Evolutionary conservation across 1,284 basidiomycete species (phyloP).

Genomic region (Trametes hirsuta): DNA sequence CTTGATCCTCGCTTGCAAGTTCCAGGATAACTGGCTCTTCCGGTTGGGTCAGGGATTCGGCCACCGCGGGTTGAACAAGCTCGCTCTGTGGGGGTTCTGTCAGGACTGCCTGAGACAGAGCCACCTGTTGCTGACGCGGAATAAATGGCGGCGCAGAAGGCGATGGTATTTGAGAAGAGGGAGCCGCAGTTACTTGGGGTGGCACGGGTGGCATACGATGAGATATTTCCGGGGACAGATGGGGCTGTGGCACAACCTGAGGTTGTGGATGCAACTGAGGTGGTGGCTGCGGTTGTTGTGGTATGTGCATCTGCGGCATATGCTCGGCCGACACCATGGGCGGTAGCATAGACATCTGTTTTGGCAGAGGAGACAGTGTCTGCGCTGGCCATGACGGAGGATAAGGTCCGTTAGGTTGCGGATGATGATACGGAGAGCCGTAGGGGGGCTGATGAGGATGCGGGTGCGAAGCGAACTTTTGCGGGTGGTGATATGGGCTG

Average conservation of each 20-base stretch:
- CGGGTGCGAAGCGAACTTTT: slow-evolving; percentile 34
- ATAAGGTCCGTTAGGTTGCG: slow-evolving; percentile 34
- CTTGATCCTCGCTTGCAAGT: not conserved
- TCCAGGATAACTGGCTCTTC: not conserved
- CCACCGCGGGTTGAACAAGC: not conserved
- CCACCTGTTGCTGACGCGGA: not conserved
- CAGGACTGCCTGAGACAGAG: not conserved
- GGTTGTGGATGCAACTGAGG: slow-evolving; percentile 7
- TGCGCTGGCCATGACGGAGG: slow-evolving; percentile 32
- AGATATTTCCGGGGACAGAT: slow-evolving; percentile 7
- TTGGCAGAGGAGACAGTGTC: slow-evolving; percentile 40
- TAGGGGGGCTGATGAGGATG: slow-evolving; percentile 35
- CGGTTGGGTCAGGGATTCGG: not conserved
- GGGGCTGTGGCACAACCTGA: slow-evolving; percentile 5
- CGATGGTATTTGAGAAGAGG: slow-evolving; percentile 1
- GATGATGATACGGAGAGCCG: slow-evolving; percentile 33
- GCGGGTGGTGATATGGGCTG: slow-evolving; percentile 34
- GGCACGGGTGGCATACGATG: not conserved
- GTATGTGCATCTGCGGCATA: slow-evolving; percentile 17
- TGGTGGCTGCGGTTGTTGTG: slow-evolving; percentile 8
- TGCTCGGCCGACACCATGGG: slow-evolving; percentile 25
- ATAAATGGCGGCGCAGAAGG: slow-evolving; percentile 6
- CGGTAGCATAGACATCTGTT: slow-evolving; percentile 41
- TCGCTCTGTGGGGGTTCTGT: slow-evolving; percentile 2
- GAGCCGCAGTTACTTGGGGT: not conserved